Evolutionary conservation across 495 filamentous ascomycete species (phyloP).

Genomic region (Penicillium dipodomyicola): DNA sequence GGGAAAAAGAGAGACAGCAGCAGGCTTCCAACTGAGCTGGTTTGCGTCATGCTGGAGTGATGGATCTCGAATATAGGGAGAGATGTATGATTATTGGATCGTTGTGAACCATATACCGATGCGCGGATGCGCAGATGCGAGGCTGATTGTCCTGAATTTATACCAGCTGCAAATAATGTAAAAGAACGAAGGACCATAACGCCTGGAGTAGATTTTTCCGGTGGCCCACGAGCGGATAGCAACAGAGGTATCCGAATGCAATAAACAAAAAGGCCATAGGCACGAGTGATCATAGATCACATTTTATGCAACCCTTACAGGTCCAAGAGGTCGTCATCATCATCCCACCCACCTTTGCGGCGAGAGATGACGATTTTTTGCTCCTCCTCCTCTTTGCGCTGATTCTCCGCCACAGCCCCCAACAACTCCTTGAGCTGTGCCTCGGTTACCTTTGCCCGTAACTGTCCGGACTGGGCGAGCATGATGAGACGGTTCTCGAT

Average conservation of each 20-base stretch:
- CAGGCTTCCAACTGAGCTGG: conserved; percentile 20
- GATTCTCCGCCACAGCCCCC: conserved; percentile 73
- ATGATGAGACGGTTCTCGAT: conserved; percentile 91
- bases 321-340: conserved; percentile 81
- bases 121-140: conserved; percentile 2
- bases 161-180: conserved; percentile 7
- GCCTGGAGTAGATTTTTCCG: conserved; percentile 16
- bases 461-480: conserved; percentile 82
- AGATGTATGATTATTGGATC: conserved; percentile 21
- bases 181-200: conserved; percentile 15
- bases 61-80: neutral
- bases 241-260: conserved; percentile 10
- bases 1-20: conserved; percentile 54
- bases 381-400: conserved; percentile 56
- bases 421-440: conserved; percentile 89
- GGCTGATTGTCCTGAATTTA: neutral
- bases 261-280: conserved; percentile 7
- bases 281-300: conserved; percentile 1
- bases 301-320: conserved; percentile 30
- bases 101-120: conserved; percentile 10
- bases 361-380: conserved; percentile 82
- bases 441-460: conserved; percentile 85
- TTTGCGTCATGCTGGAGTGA: neutral
- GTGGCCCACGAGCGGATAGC: conserved; percentile 1
- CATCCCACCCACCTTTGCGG: conserved; percentile 82